Conservation (phyloP, 768 basidiomycete species). For the Termitomyces sp. region DNA sequence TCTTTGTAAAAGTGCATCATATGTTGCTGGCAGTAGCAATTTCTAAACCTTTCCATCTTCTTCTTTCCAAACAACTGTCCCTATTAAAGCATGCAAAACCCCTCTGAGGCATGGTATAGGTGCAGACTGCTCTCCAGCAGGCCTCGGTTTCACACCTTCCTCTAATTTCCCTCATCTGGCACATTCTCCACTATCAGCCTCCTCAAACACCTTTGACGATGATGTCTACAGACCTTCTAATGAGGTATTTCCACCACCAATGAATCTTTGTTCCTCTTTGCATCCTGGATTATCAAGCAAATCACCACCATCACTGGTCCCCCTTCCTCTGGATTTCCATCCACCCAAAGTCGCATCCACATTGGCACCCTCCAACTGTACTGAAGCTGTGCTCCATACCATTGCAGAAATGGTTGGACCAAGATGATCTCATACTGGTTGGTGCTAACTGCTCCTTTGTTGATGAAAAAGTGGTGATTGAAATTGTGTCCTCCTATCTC, state of each 20-base stretch:
- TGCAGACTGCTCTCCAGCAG: no score
- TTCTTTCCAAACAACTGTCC: background rate
- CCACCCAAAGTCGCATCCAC: constrained; percentile 15
- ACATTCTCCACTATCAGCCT: background rate
- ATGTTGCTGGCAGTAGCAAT: background rate
- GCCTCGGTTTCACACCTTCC: no score
- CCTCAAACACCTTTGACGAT: background rate
- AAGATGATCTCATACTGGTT: constrained; percentile 16
- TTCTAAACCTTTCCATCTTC: background rate
- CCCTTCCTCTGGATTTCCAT: constrained; percentile 5
- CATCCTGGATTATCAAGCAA: background rate
- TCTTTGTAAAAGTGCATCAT: background rate
- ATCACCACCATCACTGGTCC: constrained; percentile 6
- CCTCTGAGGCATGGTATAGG: no score
- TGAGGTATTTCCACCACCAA: background rate
- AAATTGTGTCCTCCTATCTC: no score
- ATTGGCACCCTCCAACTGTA: constrained; percentile 10
- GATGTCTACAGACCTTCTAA: background rate
- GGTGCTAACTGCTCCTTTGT: background rate
- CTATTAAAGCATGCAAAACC: no score
- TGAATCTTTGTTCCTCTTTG: background rate
- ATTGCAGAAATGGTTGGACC: constrained; percentile 20
- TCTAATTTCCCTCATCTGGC: background rate
- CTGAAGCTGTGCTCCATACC: constrained; percentile 15
- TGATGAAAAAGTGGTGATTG: constrained; percentile 25